A percentile compares a stretch with the other conserved stretches of the same genome.
Evolutionary conservation across 2,329 filamentous ascomycete genomes (phyloP).

Genomic region (Ceratocystiopsis sp.): DNA sequence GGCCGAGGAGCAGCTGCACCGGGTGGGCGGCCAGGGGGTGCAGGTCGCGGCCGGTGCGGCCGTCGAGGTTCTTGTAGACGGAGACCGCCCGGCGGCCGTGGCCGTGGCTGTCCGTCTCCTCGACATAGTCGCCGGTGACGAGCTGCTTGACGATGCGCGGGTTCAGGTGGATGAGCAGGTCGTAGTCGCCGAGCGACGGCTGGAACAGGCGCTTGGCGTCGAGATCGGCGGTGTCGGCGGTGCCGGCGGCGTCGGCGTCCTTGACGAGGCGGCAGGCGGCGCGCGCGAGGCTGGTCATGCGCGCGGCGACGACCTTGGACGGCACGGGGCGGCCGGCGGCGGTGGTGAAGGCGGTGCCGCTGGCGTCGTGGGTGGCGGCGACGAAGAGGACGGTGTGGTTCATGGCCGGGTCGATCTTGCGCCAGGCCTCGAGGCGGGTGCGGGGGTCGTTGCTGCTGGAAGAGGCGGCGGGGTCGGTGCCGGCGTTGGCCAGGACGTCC

Average conservation of each 20-base stretch:
- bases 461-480: slow-evolving; percentile 12
- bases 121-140: slow-evolving; percentile 18
- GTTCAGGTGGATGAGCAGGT: slow-evolving; percentile 64
- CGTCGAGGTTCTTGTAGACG: slow-evolving; percentile 68
- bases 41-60: slow-evolving; percentile 28
- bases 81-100: slow-evolving; percentile 10
- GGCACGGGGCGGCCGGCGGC: slow-evolving; percentile 32
- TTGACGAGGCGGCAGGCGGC: slow-evolving; percentile 50
- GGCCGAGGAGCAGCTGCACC: slow-evolving; percentile 43
- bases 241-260: slow-evolving; percentile 22
- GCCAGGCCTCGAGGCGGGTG: slow-evolving; percentile 65
- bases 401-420: slow-evolving; percentile 76
- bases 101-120: slow-evolving; percentile 12
- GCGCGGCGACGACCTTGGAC: slow-evolving; percentile 64
- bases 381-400: slow-evolving; percentile 69
- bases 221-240: slow-evolving; percentile 20
- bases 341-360: slow-evolving; percentile 61
- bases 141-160: slow-evolving; percentile 30
- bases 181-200: slow-evolving; percentile 60
- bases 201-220: slow-evolving; percentile 49
- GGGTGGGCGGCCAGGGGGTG: slow-evolving; percentile 42
- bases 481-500: background rate
- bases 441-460: slow-evolving; percentile 1
- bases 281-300: slow-evolving; percentile 67
- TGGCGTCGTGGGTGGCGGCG: slow-evolving; percentile 60